Evolutionary conservation across 1,284 basidiomycete species (phyloP).

Genomic region (Porogramme epimiltina): DNA sequence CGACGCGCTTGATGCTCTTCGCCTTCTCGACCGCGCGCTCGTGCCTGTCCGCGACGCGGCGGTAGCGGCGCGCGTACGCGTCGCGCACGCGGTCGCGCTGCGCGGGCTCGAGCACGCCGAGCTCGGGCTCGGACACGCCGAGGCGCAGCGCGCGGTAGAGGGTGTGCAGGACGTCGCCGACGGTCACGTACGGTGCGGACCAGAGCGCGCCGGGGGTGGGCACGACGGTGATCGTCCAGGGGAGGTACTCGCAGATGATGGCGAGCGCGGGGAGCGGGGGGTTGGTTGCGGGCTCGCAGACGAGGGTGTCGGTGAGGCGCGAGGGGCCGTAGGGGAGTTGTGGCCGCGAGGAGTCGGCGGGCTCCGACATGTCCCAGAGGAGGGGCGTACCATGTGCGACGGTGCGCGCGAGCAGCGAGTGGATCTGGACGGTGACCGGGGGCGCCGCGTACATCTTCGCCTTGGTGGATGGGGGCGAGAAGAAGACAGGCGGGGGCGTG

Average conservation of each 20-base stretch:
- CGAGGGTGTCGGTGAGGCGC: slow-evolving; percentile 7
- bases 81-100: slow-evolving; percentile 16
- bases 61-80: slow-evolving; percentile 20
- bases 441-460: background rate
- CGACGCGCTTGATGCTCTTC: slow-evolving; percentile 27
- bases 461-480: slow-evolving; percentile 8
- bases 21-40: slow-evolving; percentile 18
- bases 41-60: slow-evolving; percentile 11
- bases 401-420: slow-evolving; percentile 12
- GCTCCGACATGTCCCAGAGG: slow-evolving; percentile 14
- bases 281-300: slow-evolving; percentile 14
- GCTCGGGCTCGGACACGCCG: slow-evolving; percentile 14
- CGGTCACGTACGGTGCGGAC: slow-evolving; percentile 23
- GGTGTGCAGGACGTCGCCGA: slow-evolving; percentile 23
- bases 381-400: slow-evolving; percentile 12
- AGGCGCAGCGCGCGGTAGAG: slow-evolving; percentile 23
- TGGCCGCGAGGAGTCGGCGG: slow-evolving; percentile 8
- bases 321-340: background rate
- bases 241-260: slow-evolving; percentile 19
- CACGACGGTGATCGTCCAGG: slow-evolving; percentile 17
- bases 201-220: slow-evolving; percentile 8
- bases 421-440: slow-evolving; percentile 1
- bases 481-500: slow-evolving; percentile 10
- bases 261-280: slow-evolving; percentile 14
- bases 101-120: slow-evolving; percentile 12